Evolutionary conservation across 2,329 filamentous ascomycete species (phyloP).

Genomic region (Metarhizium guizhouense): DNA sequence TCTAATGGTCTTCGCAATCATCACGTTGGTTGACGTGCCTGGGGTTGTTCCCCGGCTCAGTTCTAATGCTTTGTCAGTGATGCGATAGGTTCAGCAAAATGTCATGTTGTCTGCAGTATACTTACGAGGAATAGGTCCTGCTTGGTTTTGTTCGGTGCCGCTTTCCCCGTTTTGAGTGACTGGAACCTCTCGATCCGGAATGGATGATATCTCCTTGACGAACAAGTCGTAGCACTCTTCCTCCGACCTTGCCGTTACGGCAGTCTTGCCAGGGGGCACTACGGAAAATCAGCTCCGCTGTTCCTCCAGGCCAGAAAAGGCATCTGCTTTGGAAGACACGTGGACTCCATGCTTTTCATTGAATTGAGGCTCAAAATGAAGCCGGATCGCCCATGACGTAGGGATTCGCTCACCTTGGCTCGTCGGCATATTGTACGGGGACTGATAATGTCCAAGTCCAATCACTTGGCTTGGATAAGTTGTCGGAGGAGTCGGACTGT

Average conservation of each 20-base stretch:
- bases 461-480: not conserved
- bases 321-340: not conserved
- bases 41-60: not conserved
- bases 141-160: not conserved
- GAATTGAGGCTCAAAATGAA: not conserved
- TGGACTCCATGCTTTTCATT: not conserved
- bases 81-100: not conserved
- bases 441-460: not conserved
- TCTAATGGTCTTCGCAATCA: conserved; percentile 22
- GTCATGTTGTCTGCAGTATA: not conserved
- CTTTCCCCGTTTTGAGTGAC: not conserved
- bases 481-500: not conserved
- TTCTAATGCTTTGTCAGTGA: not conserved
- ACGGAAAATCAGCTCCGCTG: not conserved
- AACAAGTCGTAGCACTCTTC: conserved; percentile 16
- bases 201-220: conserved; percentile 13
- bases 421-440: not conserved
- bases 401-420: not conserved
- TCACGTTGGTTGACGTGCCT: conserved; percentile 17
- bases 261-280: not conserved
- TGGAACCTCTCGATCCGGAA: conserved; percentile 17
- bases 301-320: not conserved
- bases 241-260: conserved; percentile 14
- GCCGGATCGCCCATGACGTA: not conserved
- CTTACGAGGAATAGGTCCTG: not conserved